Evolutionary conservation across 495 filamentous ascomycete species (phyloP), one percentile per base, ranked within the genome.

Genomic region (Podospora pseudopauciseta): DNA sequence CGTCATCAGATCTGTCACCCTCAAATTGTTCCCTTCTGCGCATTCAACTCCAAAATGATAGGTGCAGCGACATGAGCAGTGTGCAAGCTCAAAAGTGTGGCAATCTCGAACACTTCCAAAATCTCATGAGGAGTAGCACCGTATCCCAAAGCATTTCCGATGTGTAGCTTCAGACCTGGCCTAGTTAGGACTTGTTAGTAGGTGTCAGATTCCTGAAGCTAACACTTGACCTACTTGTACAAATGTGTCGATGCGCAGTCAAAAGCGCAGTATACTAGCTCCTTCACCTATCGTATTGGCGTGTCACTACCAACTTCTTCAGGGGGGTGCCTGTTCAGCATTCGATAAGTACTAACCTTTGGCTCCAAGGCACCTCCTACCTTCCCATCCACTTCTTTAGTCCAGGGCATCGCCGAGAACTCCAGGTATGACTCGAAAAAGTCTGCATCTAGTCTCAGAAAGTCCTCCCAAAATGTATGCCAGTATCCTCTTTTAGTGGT

Each of bases 211-310:
- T 23, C 1, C 23, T 23, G 23, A 23, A 23, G 23, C 23, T 23
- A 23, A 23, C 1, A 23, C 23, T 23, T 23, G 23, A 23, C 23
- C 23, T 23, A 23, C 23, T 23, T 23, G 23, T 82, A 83, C 9
- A 83, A 71, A 68, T 83, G 81, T 26, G 81, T 83, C 9, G 79
- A 69, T 26, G 81, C 80, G 30, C 64, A 62, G 67, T 83, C 81
- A 65, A 83, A 81, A 0, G 81, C 81, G 64, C 79, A 81, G 60
- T 80, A 81, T 16, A 83, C 76, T 15, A 83, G 67, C 68, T 83
- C 81, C 66, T 80, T 82, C 44, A 78, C 70, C 76, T 80, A 16
- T 57, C 5, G 28, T 9, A 23, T 60, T 18, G 1, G 15, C 32
- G 19, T 72, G 20, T 72, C 61, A 34, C 3, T 27, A 34, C 18